Evolutionary conservation across 2,329 filamentous ascomycete genomes (phyloP), one percentile per base, ranked within the genome.

Genomic region (Aspergillus tubingensis): DNA sequence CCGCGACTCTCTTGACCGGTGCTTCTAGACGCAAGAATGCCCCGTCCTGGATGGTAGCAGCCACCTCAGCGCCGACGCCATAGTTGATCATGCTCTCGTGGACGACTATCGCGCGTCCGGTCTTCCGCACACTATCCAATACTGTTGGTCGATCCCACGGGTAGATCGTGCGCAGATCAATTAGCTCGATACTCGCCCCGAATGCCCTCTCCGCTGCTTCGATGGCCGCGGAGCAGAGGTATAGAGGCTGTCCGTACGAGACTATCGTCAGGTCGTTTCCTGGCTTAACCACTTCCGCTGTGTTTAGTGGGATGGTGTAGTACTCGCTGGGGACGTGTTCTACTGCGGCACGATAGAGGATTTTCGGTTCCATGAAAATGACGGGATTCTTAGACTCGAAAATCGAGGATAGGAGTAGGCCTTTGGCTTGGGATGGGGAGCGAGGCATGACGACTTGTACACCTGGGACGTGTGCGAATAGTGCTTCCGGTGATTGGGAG

Each of bases 321-420:
- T 90, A 81, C 21, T 87, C 89, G 1, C 88, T 85, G 0, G 93
- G 93, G 1, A 97, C 93, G 74, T 96, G 91, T 76, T 97, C 93
- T 27, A 96, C 91, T 0, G 93, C 91, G 0, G 93, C 92, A 19
- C 93, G 88, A 76, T 97, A 97, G 11, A 97, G 81, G 50, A 95
- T 91, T 79, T 97, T 97, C 48, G 93, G 93, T 74, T 97, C 93
- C 88, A 97, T 88, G 77, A 97, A 96, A 56, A 97, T 82, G 63
- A 94, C 91, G 0, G 93, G 93, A 74, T 97, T 93, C 63, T 92
- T 91, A 69, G 83, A 87, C 79, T 80, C 86, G 54, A 86, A 86
- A 56, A 96, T 92, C 0, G 89, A 85, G 3, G 90, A 84, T 3
- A 96, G 81, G 54, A 96, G 80, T 3, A 97, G 82, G 2, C 93